Base-by-base conservation (phyloP, 768 basidiomycete species). In the Serendipita sp. region DNA sequence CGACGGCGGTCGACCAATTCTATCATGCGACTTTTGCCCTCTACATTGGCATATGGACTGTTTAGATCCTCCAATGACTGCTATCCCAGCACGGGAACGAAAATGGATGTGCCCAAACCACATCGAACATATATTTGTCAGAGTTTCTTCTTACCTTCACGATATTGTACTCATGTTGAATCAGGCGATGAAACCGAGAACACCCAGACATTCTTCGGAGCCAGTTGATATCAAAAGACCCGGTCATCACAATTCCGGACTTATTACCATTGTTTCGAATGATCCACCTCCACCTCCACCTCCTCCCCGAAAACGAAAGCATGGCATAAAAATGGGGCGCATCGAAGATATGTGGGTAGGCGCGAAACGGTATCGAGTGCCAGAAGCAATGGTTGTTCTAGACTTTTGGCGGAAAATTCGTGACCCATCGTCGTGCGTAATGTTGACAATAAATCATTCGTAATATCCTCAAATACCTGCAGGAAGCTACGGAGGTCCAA, bases 51-150 rank as follows among this genome's bases (percentile, higher is more conserved):
- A 99, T 72, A 81, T 97, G 65, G 96, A 98, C 73, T 99, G 96
- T 70, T 78, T 98, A 34, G 87, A 91, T 70, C 96, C 95, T 15
- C 96, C 96, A 5, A 76, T 95, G 66, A 78, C 86, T 28, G 80
- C 80, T 45, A 86, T 98, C 81, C 96, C 96, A 2, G 80, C 87
- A 11, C 83, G 86, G 65, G 84, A 83, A 68, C 89, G 86, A 78
- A 96, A 94, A 73, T 99, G 95, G 94, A 96, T 95, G 93, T 99
- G 96, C 74, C 96, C 96, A 5, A 92, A 95, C 71, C 96, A 99
- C 72, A 86, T 84, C n/a, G 93, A 96, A 68, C 83, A 85, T 65
- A 80, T 86, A 63, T 73, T 89, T 66, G 94, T 95, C 72, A 74
- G 91, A 78, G 4, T 62, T 41, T 41, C 38, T 41, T 41, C 38